Conservation (phyloP, 495 filamentous ascomycete genomes). For the Penicillium herquei region DNA sequence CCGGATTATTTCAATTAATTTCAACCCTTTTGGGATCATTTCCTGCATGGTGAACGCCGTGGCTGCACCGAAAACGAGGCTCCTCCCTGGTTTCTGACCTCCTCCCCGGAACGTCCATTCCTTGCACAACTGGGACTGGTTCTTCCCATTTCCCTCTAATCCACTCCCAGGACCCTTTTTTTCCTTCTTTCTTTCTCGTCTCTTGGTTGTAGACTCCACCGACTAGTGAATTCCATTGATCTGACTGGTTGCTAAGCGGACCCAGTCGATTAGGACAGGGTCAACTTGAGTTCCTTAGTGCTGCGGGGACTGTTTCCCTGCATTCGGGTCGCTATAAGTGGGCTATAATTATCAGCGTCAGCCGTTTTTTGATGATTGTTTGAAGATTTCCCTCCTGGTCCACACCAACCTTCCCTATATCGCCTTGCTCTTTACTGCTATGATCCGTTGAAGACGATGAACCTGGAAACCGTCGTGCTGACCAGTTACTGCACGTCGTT, state of each 20-base stretch:
- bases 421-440: not conserved
- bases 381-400: conserved; percentile 9
- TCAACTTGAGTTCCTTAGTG: conserved; percentile 7
- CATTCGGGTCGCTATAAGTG: not conserved
- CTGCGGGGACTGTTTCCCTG: conserved; percentile 25
- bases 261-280: conserved; percentile 3
- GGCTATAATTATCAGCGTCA: not conserved
- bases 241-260: conserved; percentile 1
- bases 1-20: too few relatives aligned
- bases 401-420: conserved; percentile 15
- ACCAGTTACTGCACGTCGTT: not conserved
- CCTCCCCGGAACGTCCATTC: not conserved
- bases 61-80: not conserved
- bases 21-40: too few relatives aligned
- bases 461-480: not conserved
- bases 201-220: conserved; percentile 6
- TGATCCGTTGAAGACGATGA: not conserved
- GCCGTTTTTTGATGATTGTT: not conserved
- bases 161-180: conserved; percentile 13
- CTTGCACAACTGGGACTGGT: not conserved
- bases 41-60: too few relatives aligned
- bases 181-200: conserved; percentile 9
- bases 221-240: conserved; percentile 1
- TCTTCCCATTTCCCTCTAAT: not conserved
- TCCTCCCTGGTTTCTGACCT: not conserved